These are phyloP conservation scores for Aspergillus proliferans DNA, from an alignment of 2,329 filamentous ascomycete genomes.

Conservation along the genomic window DNA sequence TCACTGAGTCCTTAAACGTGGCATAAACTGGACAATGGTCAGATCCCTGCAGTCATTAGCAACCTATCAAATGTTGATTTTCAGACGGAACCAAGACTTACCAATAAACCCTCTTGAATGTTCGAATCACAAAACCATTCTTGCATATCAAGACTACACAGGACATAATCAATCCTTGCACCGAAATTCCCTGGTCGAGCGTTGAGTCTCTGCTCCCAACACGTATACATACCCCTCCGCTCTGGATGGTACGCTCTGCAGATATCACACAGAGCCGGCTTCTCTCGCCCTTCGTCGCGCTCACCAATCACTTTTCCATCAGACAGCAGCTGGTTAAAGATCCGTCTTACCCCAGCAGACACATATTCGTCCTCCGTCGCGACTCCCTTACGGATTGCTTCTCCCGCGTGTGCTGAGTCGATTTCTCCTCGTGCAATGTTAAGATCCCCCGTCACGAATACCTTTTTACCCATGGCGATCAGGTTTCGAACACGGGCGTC, in stretches of 20 bases:
- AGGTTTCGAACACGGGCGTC: slow-evolving; percentile 83
- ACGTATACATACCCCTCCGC: slow-evolving; percentile 90
- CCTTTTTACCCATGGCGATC: slow-evolving; percentile 69
- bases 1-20: slow-evolving; percentile 59
- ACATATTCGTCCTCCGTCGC: slow-evolving; percentile 67
- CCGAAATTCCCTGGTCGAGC: slow-evolving; percentile 94
- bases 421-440: slow-evolving; percentile 67
- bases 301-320: slow-evolving; percentile 60
- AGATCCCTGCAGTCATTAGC: slow-evolving; percentile 56
- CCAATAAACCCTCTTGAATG: slow-evolving; percentile 85
- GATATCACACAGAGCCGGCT: slow-evolving; percentile 73
- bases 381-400: slow-evolving; percentile 64
- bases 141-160: slow-evolving; percentile 73
- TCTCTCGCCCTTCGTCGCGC: slow-evolving; percentile 63
- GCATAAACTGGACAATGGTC: slow-evolving; percentile 95
- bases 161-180: slow-evolving; percentile 85
- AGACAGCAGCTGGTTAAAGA: slow-evolving; percentile 81
- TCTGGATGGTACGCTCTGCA: slow-evolving; percentile 73
- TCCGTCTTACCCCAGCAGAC: slow-evolving; percentile 61
- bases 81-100: slow-evolving; percentile 17
- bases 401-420: slow-evolving; percentile 69
- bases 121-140: slow-evolving; percentile 73
- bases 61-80: background rate
- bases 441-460: slow-evolving; percentile 80
- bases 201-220: slow-evolving; percentile 93